Conservation (phyloP, 2,329 filamentous ascomycete genomes). For the Alternaria incomplexa region DNA sequence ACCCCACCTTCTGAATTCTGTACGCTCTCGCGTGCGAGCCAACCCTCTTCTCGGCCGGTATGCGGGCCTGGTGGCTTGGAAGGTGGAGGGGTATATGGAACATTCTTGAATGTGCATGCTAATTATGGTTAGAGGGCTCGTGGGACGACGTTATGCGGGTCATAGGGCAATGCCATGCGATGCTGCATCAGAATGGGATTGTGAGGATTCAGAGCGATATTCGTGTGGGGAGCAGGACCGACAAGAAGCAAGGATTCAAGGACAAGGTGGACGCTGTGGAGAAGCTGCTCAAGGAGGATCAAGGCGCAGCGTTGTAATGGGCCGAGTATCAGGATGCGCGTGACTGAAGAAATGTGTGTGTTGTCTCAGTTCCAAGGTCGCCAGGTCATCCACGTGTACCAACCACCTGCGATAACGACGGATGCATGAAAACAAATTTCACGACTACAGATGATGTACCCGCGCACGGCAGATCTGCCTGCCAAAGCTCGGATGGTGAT, state of each 20-base stretch:
- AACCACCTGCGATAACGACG: neutral
- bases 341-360: conserved; percentile 10
- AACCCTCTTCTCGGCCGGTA: conserved; percentile 10
- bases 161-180: conserved; percentile 49
- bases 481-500: conserved; percentile 3
- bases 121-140: conserved; percentile 70
- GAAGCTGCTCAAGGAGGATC: conserved; percentile 54
- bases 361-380: conserved; percentile 10
- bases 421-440: conserved; percentile 10
- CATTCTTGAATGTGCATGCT: conserved; percentile 3
- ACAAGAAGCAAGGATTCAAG: conserved; percentile 81
- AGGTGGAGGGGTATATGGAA: conserved; percentile 7
- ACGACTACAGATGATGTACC: neutral
- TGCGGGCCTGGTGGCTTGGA: conserved; percentile 2
- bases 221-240: conserved; percentile 81
- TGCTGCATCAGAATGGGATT: conserved; percentile 48
- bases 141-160: conserved; percentile 85
- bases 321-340: neutral
- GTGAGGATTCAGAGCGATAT: conserved; percentile 85
- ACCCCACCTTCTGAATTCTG: neutral
- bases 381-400: conserved; percentile 7
- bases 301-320: conserved; percentile 7
- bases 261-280: conserved; percentile 76
- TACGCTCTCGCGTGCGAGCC: neutral
- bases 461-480: conserved; percentile 5